Conservation (phyloP, 2,329 filamentous ascomycete species). For the Monilinia aucupariae region DNA sequence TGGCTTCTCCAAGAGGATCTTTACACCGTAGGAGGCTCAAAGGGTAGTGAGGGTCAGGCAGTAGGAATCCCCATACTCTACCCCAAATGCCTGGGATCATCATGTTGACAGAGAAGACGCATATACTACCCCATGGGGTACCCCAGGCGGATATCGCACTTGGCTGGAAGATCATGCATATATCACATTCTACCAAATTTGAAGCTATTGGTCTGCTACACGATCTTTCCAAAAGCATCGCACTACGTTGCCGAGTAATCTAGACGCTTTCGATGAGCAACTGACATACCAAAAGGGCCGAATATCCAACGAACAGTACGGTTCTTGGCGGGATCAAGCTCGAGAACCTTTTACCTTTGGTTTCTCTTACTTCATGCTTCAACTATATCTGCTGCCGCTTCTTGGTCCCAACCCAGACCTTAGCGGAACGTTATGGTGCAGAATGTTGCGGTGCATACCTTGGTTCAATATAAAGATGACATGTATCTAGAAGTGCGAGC, state of each 20-base stretch:
- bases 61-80: not conserved
- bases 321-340: not conserved
- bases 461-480: not conserved
- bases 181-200: not conserved
- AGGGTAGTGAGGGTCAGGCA: not conserved
- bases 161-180: not conserved
- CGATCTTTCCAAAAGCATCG: not conserved
- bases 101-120: not conserved
- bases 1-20: not conserved
- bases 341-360: not conserved
- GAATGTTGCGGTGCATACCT: not conserved
- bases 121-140: not conserved
- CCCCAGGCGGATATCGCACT: not conserved
- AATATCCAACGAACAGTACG: not conserved
- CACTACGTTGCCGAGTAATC: not conserved
- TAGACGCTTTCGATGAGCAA: not conserved
- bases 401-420: too few relatives aligned
- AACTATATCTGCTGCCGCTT: not conserved
- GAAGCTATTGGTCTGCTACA: not conserved
- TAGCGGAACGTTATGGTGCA: too few relatives aligned
- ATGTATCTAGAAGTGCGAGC: not conserved
- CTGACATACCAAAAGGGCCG: not conserved
- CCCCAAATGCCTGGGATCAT: not conserved
- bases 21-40: not conserved
- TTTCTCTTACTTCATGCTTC: not conserved